Evolutionary conservation across 176 grass and related monocot genomes (phyloP), one percentile per base, ranked within the genome.

Genomic region (Hyparrhenia diplandra): DNA sequence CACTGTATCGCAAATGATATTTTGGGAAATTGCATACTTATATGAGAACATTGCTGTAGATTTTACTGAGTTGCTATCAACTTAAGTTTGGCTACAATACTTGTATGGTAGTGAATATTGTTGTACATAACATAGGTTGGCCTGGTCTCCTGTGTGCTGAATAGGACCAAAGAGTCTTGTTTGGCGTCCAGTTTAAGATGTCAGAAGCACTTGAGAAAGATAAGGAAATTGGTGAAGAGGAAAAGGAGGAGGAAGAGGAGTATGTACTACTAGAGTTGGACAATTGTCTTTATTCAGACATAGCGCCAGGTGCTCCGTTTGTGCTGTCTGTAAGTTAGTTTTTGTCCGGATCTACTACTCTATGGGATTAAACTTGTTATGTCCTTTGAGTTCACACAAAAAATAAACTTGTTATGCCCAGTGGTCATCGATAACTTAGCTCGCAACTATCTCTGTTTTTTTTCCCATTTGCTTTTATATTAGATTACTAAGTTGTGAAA

Each of bases 261-360:
- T 88, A 82, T 85, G 47, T 99, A 5, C 78, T 95, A 36, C 84
- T 99, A 70, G 92, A 99, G 67, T 85, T 99, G 42, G 86, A 88
- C 13, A 87, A 91, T 68, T 95, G 77, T 66, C 78, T 93, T 83
- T 81, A 88, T 86, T 91, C 92, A 13, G 73, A 87, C 82, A 93
- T 99, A 39, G 76, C 66, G 54, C 83, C 90, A 62, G 88, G 86
- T 80, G 73, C 87, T 69, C 78, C 88, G 4, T 98, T 89, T 82
- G 75, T 88, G 34, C 87, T 95, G 75, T 95, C 89, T 57, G 92
- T 99, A 87, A 91, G 85, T 90, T 71, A 2, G 0, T 57, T 30
- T 24, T 66, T 71, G 47, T 81, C 36, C 5, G 13, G 17, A n/a
- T 28, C 34, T 77, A 17, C 14, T 58, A 23, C 21, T 66, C 28